Evolutionary conservation across 805 yeast species (phyloP).

Genomic region (Scheffersomyces ergatensis): DNA sequence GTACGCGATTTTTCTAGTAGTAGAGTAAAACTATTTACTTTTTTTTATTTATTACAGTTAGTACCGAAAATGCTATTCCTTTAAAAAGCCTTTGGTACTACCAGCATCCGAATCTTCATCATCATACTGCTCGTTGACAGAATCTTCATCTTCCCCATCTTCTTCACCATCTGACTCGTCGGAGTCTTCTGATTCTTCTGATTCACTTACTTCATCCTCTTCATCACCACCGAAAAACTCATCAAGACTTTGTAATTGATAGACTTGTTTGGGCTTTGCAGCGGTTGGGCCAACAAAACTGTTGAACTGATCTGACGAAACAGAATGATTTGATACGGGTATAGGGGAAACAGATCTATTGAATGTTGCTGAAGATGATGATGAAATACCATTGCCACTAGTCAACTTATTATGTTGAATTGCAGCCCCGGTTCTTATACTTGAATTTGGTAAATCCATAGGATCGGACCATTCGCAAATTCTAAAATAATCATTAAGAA

Average conservation of each 20-base stretch:
- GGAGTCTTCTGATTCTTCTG: constrained; percentile 9
- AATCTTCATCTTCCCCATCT: constrained; percentile 9
- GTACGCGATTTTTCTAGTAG: neutral
- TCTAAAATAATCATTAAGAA: constrained; percentile 17
- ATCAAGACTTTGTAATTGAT: constrained; percentile 74
- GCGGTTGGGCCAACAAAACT: neutral
- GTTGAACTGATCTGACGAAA: constrained; percentile 18
- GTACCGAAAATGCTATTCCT: too few relatives aligned
- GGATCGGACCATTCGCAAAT: constrained; percentile 48
- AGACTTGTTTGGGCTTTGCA: constrained; percentile 27
- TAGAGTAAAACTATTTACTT: neutral
- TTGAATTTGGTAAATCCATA: constrained; percentile 22
- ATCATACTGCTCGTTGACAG: constrained; percentile 3
- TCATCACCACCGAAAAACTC: constrained; percentile 64
- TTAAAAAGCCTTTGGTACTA: too few relatives aligned
- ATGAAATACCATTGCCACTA: constrained; percentile 11
- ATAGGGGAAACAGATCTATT: constrained; percentile 18
- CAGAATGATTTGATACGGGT: constrained; percentile 16
- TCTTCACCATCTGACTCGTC: constrained; percentile 9
- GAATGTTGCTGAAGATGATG: constrained; percentile 12
- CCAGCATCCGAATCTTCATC: constrained; percentile 4
- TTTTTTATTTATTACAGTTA: neutral
- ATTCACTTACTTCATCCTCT: constrained; percentile 6
- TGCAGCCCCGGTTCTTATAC: constrained; percentile 27
- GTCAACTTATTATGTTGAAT: constrained; percentile 13